Evolutionary conservation across 371 early-diverging fungal genomes (phyloP).

Genomic region (Capillidium rhysosporum): DNA sequence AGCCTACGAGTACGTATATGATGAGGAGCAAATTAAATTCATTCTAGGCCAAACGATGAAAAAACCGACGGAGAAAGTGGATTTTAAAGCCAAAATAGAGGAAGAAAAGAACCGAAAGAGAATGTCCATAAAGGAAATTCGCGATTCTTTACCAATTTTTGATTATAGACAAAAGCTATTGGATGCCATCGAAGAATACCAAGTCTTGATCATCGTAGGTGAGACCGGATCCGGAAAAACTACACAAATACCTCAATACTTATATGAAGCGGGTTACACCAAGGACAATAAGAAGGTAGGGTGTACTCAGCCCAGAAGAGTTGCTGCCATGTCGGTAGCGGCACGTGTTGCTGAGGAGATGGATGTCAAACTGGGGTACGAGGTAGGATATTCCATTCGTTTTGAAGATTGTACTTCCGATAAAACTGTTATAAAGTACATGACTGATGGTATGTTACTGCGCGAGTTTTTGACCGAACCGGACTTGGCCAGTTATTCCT

Average conservation of each 20-base stretch:
- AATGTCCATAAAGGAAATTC: conserved; percentile 62
- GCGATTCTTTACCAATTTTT: conserved; percentile 89
- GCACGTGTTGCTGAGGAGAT: conserved; percentile 90
- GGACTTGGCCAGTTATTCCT: conserved; percentile 83
- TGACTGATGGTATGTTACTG: conserved; percentile 98
- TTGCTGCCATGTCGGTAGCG: conserved; percentile 96
- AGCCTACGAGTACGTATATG: conserved; percentile 88
- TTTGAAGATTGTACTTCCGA: conserved; percentile 82
- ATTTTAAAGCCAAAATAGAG: conserved; percentile 18
- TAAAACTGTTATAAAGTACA: conserved; percentile 77
- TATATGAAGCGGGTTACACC: conserved; percentile 82
- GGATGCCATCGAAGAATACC: conserved; percentile 66
- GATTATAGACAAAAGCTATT: conserved; percentile 61
- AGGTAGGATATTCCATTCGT: conserved; percentile 93
- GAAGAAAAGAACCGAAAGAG: conserved; percentile 38
- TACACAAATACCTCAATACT: conserved; percentile 92
- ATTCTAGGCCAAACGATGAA: conserved; percentile 52
- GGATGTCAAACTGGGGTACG: conserved; percentile 70
- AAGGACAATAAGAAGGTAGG: conserved; percentile 82
- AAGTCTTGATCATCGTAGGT: conserved; percentile 75
- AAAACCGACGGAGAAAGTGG: neutral
- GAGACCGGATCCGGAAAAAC: conserved; percentile 85
- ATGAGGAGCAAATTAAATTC: conserved; percentile 85
- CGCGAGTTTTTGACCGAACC: conserved; percentile 62
- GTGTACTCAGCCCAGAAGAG: conserved; percentile 96